phyloP scores from a whole-genome alignment of 441 rosid species.

The Gossypium davidsonii region DNA sequence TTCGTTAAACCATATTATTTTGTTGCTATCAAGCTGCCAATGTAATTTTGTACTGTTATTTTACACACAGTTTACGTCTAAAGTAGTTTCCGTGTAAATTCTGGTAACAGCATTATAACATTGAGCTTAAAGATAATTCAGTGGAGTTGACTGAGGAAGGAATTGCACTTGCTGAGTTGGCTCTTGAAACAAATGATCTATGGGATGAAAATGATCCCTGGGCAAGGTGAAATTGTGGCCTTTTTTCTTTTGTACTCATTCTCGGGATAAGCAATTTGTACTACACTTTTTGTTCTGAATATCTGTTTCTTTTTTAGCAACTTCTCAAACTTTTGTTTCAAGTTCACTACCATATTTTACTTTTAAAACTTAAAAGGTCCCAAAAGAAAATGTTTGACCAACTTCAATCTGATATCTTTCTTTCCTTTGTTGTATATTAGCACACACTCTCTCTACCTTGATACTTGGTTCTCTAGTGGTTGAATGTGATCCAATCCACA shows the following conservation, averaged over 20 bases:
- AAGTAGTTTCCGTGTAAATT: constrained; percentile 13
- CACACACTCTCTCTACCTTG: neutral
- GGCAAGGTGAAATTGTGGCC: constrained; percentile 62
- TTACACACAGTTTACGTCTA: constrained; percentile 4
- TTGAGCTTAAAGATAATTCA: constrained; percentile 86
- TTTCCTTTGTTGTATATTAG: neutral
- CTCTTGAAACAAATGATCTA: constrained; percentile 85
- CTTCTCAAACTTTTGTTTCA: neutral
- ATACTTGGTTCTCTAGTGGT: neutral
- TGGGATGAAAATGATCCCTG: constrained; percentile 99
- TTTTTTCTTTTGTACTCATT: constrained; percentile 13
- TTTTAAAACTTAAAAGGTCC: neutral
- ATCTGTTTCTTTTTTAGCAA: neutral
- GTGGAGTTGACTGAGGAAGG: constrained; percentile 98
- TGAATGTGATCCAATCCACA: constrained; percentile 1
- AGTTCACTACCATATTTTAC: neutral
- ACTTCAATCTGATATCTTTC: neutral
- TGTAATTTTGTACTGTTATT: constrained; percentile 14
- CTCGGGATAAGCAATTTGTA: constrained; percentile 2
- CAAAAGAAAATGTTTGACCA: neutral
- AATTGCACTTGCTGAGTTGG: constrained; percentile 88
- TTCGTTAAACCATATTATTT: neutral
- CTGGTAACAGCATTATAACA: constrained; percentile 68
- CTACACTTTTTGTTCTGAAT: neutral
- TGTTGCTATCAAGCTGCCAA: constrained; percentile 4